A percentile compares a stretch with the other conserved stretches of the same genome.
These are phyloP conservation scores for Spergularia bocconei DNA, from an alignment of 148 eudicot genomes.

Conservation along the genomic window DNA sequence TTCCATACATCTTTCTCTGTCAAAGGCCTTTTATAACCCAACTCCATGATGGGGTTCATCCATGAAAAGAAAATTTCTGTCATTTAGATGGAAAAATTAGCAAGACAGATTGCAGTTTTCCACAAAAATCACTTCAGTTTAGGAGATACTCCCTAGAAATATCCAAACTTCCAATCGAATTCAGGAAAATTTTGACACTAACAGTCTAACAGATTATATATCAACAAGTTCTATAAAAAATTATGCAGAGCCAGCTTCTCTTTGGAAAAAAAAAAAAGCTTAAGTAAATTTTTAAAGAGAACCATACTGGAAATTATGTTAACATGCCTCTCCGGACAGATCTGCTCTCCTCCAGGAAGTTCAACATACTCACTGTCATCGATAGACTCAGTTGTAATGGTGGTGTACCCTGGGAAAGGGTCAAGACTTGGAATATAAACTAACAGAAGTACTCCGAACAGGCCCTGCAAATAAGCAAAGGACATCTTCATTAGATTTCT, in stretches of 20 bases:
- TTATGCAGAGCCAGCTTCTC: background rate
- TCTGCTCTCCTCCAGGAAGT: constrained; percentile 83
- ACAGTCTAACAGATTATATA: background rate
- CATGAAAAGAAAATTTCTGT: constrained; percentile 69
- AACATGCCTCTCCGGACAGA: constrained; percentile 84
- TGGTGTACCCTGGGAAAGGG: constrained; percentile 88
- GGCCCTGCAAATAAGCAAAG: constrained; percentile 44
- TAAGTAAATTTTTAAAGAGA: background rate
- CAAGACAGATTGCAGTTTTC: background rate
- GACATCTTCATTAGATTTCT: background rate
- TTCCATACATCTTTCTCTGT: constrained; percentile 97
- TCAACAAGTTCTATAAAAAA: background rate
- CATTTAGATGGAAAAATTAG: constrained; percentile 21
- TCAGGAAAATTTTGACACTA: background rate
- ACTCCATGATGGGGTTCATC: constrained; percentile 81
- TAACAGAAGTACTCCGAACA: constrained; percentile 73
- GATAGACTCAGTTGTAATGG: constrained; percentile 46
- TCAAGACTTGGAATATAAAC: constrained; percentile 70
- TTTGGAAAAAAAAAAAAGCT: background rate
- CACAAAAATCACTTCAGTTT: background rate
- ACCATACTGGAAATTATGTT: constrained; percentile 76
- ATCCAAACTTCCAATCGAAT: background rate
- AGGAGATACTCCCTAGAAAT: background rate
- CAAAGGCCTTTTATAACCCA: constrained; percentile 86
- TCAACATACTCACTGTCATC: constrained; percentile 74